Percentiles rank a stretch among this genome's conserved stretches.
Evolutionary conservation across 805 yeast species (phyloP).

Genomic region (Zygosaccharomyces gambellarensis): DNA sequence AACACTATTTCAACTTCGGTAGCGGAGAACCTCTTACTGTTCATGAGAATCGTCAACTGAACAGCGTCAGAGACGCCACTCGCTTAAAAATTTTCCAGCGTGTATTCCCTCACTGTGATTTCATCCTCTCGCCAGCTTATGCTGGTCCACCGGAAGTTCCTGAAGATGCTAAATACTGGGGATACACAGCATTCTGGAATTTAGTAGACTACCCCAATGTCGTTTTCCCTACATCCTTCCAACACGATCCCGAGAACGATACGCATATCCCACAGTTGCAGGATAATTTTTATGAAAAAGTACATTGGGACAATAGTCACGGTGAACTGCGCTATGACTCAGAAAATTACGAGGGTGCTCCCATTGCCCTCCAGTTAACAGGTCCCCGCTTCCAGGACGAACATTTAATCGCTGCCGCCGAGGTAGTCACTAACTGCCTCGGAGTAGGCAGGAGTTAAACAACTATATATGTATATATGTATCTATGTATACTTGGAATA

Average conservation of each 20-base stretch:
- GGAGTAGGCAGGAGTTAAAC: background rate
- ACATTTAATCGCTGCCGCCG: slow-evolving; percentile 42
- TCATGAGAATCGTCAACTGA: slow-evolving; percentile 52
- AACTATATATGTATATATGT: background rate
- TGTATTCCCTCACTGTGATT: slow-evolving; percentile 42
- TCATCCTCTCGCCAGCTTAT: slow-evolving; percentile 63
- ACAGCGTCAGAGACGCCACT: slow-evolving; percentile 51
- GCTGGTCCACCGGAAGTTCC: slow-evolving; percentile 69
- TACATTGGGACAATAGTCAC: slow-evolving; percentile 22
- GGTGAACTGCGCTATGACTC: slow-evolving; percentile 29
- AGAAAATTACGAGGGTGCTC: slow-evolving; percentile 40
- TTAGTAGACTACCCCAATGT: slow-evolving; percentile 66
- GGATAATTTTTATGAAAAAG: slow-evolving; percentile 21
- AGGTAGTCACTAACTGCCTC: slow-evolving; percentile 33
- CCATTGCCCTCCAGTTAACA: slow-evolving; percentile 46
- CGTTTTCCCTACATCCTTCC: slow-evolving; percentile 56
- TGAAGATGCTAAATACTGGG: slow-evolving; percentile 65
- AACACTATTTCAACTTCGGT: slow-evolving; percentile 56
- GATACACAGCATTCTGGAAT: slow-evolving; percentile 73
- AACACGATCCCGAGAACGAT: slow-evolving; percentile 53
- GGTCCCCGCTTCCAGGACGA: slow-evolving; percentile 51
- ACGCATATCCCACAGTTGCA: slow-evolving; percentile 15
- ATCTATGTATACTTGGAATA: background rate
- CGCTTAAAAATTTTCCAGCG: slow-evolving; percentile 40
- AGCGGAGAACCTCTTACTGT: slow-evolving; percentile 48